A percentile compares a stretch with the other conserved stretches of the same genome.
These are phyloP conservation scores for Ustanciosporium gigantosporum DNA, from an alignment of 1,284 basidiomycete species.

Conservation along the genomic window DNA sequence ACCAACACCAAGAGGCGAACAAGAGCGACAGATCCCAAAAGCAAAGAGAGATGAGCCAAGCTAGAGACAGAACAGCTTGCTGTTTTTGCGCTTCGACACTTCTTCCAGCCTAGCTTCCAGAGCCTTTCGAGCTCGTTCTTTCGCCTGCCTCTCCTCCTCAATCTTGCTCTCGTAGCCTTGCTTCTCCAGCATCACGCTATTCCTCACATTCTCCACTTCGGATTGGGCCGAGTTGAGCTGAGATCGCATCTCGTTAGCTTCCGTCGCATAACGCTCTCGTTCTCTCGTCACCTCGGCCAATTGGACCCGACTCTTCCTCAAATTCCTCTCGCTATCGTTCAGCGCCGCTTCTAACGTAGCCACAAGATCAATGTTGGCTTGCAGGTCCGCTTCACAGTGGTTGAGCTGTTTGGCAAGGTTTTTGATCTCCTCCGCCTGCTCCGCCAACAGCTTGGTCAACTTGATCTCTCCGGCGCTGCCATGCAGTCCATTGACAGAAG, in stretches of 20 bases:
- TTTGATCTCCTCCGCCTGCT: constrained; percentile 78
- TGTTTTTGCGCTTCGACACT: constrained; percentile 48
- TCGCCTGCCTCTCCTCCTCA: constrained; percentile 44
- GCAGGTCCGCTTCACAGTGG: constrained; percentile 85
- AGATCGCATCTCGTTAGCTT: constrained; percentile 45
- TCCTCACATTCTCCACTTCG: constrained; percentile 48
- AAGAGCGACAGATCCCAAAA: too few species aligned
- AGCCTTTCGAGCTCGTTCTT: constrained; percentile 48
- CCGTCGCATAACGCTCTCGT: constrained; percentile 40
- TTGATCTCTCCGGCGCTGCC: constrained; percentile 25
- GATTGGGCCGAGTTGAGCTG: constrained; percentile 44
- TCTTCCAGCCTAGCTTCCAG: constrained; percentile 53
- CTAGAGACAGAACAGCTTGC: constrained; percentile 52
- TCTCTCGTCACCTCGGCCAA: constrained; percentile 52
- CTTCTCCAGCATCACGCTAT: constrained; percentile 48
- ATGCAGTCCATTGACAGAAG: constrained; percentile 13
- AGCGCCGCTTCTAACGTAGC: constrained; percentile 58
- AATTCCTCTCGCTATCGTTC: constrained; percentile 51
- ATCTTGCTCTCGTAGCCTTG: constrained; percentile 49
- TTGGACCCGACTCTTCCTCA: constrained; percentile 56
- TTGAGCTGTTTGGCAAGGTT: constrained; percentile 86
- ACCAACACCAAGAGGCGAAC: too few species aligned
- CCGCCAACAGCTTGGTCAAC: constrained; percentile 66
- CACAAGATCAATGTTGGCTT: constrained; percentile 88
- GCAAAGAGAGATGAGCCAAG: too few species aligned